Evolutionary conservation across 2,329 filamentous ascomycete genomes (phyloP), one percentile per base, ranked within the genome.

Genomic region (Fusarium sp.): DNA sequence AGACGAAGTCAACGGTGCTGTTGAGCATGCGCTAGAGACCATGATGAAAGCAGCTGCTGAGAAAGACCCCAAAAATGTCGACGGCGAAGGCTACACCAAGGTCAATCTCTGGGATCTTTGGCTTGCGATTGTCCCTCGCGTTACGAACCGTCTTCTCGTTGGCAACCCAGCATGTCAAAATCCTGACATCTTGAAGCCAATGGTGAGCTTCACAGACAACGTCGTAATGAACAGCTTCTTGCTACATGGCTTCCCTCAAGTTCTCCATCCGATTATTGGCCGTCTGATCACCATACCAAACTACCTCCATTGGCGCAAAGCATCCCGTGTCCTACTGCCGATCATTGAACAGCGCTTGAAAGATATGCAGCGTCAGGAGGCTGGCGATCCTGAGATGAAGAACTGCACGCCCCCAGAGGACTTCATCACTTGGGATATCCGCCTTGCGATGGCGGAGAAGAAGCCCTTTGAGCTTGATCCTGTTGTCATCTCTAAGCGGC

Each of bases 341-440:
- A 54, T 87, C n/a, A 87, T 91, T 64, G 75, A 82, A 36, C 77
- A 86, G 73, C 86, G 89, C 2, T 80, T 90, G 14, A 75, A 81
- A 17, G 82, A 86, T 56, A 84, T 90, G 76, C 74, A 78, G 33
- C 83, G 81, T 58, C 84, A 85, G 58, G 81, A 82, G 5, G 75
- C 75, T 12, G 81, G 80, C 1, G 84, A 87, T 35, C 79, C 84
- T 3, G 81, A 79, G 6, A 83, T 82, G 62, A 82, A 84, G 31
- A 69, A 79, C 35, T 86, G 83, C 81, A 74, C 80, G 7, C 83
- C 85, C 12, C 87, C 88, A 0, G 87, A 90, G 54, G 88, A 90
- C 79, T 89, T 87, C 73, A 80, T 90, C 35, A 89, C 86, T 10
- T 91, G 89, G 89, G 82, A 84, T 51, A 88, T 90, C 63, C 84